phyloP scores from a whole-genome alignment of 768 basidiomycete species.

The Psilocybe cyanescens region DNA sequence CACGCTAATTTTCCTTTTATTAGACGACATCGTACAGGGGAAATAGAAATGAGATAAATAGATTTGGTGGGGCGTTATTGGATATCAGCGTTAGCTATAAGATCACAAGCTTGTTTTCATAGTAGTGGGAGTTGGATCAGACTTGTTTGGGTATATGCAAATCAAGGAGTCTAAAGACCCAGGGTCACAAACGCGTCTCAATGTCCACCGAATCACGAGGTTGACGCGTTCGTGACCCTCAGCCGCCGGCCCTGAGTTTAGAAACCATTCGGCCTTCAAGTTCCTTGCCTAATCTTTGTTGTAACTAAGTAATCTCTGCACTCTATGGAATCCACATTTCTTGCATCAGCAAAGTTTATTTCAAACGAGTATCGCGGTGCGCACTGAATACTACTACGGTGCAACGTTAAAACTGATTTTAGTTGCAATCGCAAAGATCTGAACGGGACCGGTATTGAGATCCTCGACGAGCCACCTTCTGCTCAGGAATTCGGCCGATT shows the following conservation, averaged over 20 bases:
- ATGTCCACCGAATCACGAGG: slow-evolving; percentile 14
- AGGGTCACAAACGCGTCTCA: slow-evolving; percentile 16
- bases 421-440: slow-evolving; percentile 43
- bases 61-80: too few relatives aligned
- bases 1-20: background rate
- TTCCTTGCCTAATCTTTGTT: too few relatives aligned
- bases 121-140: background rate
- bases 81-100: background rate
- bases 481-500: slow-evolving; percentile 72
- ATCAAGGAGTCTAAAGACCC: background rate
- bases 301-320: background rate
- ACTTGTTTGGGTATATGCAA: too few relatives aligned
- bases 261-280: too few relatives aligned
- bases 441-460: slow-evolving; percentile 57
- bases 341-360: slow-evolving; percentile 20
- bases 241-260: too few relatives aligned
- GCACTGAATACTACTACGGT: slow-evolving; percentile 12
- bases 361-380: slow-evolving; percentile 48
- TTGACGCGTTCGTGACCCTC: slow-evolving; percentile 14
- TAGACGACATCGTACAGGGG: background rate
- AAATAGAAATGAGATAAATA: background rate
- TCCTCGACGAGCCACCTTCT: slow-evolving; percentile 59
- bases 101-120: background rate
- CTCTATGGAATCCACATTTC: background rate
- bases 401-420: background rate